These are phyloP conservation scores for Leccinum arenicola DNA, from an alignment of 768 basidiomycete species.

Conservation along the genomic window DNA sequence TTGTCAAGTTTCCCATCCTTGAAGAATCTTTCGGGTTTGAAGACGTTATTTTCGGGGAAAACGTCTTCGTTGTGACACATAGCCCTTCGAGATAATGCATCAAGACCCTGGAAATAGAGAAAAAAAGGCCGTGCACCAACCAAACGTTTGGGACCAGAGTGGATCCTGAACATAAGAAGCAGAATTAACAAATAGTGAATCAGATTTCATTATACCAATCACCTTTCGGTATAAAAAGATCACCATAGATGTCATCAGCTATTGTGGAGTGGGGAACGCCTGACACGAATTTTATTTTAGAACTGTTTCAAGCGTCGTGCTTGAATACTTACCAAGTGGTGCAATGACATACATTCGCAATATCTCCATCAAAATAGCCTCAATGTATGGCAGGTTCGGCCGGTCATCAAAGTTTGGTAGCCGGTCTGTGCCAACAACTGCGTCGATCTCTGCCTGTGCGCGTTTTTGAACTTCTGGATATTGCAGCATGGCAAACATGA, in stretches of 20 bases:
- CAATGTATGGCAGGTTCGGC: slow-evolving; percentile 26
- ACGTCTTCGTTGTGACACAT: slow-evolving; percentile 10
- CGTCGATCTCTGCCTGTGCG: slow-evolving; percentile 31
- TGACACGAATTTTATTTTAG: background rate
- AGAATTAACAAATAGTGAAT: background rate
- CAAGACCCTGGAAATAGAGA: background rate
- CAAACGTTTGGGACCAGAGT: slow-evolving; percentile 21
- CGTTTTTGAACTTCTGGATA: slow-evolving; percentile 31
- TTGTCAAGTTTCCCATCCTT: slow-evolving; percentile 9
- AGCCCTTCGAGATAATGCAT: slow-evolving; percentile 10
- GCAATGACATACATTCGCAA: slow-evolving; percentile 27
- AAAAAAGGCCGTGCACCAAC: background rate
- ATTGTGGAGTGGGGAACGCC: slow-evolving; percentile 19
- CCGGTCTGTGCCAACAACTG: slow-evolving; percentile 26
- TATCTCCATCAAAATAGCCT: slow-evolving; percentile 30
- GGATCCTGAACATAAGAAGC: slow-evolving; percentile 10
- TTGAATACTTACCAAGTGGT: slow-evolving; percentile 21
- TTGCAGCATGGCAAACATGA: slow-evolving; percentile 33
- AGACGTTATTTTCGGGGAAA: slow-evolving; percentile 21
- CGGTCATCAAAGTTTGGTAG: slow-evolving; percentile 27
- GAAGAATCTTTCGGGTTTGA: slow-evolving; percentile 34
- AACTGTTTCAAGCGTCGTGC: background rate
- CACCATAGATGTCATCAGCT: slow-evolving; percentile 15
- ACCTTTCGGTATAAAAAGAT: slow-evolving; percentile 25
- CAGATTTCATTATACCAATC: background rate